These are phyloP conservation scores for Dentiscutata heterogama DNA, from an alignment of 371 early-diverging fungal genomes.

Conservation along the genomic window DNA sequence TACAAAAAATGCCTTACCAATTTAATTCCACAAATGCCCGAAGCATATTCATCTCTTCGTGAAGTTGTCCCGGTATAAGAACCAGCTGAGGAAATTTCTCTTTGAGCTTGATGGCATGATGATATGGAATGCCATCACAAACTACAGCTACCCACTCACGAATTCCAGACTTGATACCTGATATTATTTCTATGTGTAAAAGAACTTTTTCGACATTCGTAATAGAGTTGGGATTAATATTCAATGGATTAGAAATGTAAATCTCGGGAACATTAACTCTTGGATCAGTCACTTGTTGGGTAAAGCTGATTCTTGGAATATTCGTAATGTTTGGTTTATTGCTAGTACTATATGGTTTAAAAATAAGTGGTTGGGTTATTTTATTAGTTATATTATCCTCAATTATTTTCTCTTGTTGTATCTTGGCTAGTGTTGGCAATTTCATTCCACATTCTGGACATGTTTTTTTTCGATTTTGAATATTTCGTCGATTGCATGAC, in stretches of 20 bases:
- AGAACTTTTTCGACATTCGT: constrained; percentile 33
- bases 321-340: not conserved
- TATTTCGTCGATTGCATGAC: constrained; percentile 1
- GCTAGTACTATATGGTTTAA: not conserved
- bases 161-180: constrained; percentile 25
- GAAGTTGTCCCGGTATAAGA: constrained; percentile 20
- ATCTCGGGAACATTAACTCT: constrained; percentile 14
- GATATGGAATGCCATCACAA: constrained; percentile 32
- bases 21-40: constrained; percentile 5
- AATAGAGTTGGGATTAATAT: constrained; percentile 29
- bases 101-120: constrained; percentile 8
- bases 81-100: constrained; percentile 32
- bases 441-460: constrained; percentile 6
- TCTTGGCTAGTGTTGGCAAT: constrained; percentile 7
- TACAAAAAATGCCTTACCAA: not conserved
- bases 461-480: constrained; percentile 21
- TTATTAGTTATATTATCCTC: not conserved
- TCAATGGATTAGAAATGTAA: constrained; percentile 17
- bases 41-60: constrained; percentile 27
- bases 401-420: constrained; percentile 2
- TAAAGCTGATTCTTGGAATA: not conserved
- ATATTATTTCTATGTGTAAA: constrained; percentile 26
- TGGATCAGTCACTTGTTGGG: constrained; percentile 3
- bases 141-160: not conserved
- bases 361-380: not conserved